Evolutionary conservation across 225 moss, liverwort and hornwort genomes (phyloP).

Genomic region (Rhytidiadelphus loreus): DNA sequence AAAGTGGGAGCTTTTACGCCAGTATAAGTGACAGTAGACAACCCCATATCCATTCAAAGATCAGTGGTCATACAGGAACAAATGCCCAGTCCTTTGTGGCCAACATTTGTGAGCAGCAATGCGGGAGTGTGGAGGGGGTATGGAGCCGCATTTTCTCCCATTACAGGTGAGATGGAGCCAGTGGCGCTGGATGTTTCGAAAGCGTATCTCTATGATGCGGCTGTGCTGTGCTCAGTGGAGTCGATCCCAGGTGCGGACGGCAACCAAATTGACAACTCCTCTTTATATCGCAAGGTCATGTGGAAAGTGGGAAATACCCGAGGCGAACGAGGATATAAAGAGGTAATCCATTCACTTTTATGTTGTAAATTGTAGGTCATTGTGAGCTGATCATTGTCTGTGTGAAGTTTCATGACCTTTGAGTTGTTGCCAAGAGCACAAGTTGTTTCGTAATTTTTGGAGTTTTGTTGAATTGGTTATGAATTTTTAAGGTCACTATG

Average conservation of each 20-base stretch:
- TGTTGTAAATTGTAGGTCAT: neutral
- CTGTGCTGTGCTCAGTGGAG: constrained; percentile 60
- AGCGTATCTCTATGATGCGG: constrained; percentile 66
- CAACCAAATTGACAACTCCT: constrained; percentile 7
- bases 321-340: constrained; percentile 33
- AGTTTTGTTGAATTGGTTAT: neutral
- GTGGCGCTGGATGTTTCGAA: constrained; percentile 54
- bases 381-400: neutral
- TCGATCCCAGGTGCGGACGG: constrained; percentile 40
- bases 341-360: constrained; percentile 10
- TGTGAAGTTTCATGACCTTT: neutral
- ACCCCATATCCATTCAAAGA: neutral
- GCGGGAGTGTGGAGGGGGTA: constrained; percentile 95
- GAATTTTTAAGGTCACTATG: neutral
- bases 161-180: constrained; percentile 83
- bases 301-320: constrained; percentile 61
- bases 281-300: constrained; percentile 53
- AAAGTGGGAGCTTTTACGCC: neutral
- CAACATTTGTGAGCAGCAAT: constrained; percentile 75
- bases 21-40: neutral
- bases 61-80: constrained; percentile 40
- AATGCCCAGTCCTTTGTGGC: constrained; percentile 58
- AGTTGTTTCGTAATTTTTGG: neutral
- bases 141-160: constrained; percentile 77
- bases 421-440: neutral